These are phyloP conservation scores for Myochromella boudieri DNA, from an alignment of 768 basidiomycete genomes.

Conservation along the genomic window DNA sequence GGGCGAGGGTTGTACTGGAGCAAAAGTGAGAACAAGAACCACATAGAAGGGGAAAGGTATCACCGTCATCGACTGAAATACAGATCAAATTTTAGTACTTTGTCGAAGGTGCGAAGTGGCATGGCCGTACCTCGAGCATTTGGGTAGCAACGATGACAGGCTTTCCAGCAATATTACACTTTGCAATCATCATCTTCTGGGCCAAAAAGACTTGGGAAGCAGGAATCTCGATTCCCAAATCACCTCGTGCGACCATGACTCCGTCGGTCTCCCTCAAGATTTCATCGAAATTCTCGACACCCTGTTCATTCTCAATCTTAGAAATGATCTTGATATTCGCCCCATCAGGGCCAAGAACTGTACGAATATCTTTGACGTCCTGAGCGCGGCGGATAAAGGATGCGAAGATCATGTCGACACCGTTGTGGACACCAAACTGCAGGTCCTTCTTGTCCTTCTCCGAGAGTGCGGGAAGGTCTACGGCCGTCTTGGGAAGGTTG, in stretches of 20 bases:
- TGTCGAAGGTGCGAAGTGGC: constrained; percentile 3
- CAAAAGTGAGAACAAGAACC: constrained; percentile 10
- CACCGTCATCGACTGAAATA: constrained; percentile 98
- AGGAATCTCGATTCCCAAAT: constrained; percentile 98
- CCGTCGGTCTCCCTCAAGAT: constrained; percentile 94
- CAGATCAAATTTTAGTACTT: constrained; percentile 14
- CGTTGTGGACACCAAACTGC: constrained; percentile 93
- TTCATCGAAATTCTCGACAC: constrained; percentile 98
- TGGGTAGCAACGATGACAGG: constrained; percentile 98
- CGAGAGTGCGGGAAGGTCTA: constrained; percentile 96
- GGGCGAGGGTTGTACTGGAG: constrained; percentile 95
- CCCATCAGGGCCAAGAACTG: constrained; percentile 92
- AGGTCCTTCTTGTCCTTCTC: constrained; percentile 98
- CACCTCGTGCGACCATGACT: constrained; percentile 99
- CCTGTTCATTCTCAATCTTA: constrained; percentile 99
- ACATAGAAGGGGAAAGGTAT: constrained; percentile 17
- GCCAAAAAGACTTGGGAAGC: constrained; percentile 98
- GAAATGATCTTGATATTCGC: constrained; percentile 98
- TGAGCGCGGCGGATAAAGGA: constrained; percentile 96
- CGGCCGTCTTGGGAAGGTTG: constrained; percentile 96
- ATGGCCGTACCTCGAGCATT: constrained; percentile 86
- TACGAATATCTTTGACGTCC: constrained; percentile 92
- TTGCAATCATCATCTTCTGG: constrained; percentile 99
- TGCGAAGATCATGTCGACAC: constrained; percentile 99
- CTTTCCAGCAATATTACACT: constrained; percentile 97